Evolutionary conservation across 2,329 filamentous ascomycete species (phyloP).

Genomic region (Camillea tinctor): DNA sequence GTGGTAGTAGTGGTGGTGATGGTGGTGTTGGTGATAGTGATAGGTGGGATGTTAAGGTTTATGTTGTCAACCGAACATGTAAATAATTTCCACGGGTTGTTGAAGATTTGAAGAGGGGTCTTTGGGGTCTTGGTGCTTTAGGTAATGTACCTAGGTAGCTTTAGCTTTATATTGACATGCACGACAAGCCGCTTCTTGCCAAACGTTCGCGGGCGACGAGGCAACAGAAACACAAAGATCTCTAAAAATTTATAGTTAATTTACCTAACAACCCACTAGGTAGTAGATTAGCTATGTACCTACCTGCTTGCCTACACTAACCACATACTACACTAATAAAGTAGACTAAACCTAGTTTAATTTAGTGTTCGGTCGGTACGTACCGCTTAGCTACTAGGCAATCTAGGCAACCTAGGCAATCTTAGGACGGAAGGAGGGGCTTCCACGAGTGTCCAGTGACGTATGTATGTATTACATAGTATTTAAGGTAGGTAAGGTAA

Average conservation of each 20-base stretch:
- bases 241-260: not conserved
- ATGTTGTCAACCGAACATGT: not conserved
- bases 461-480: not conserved
- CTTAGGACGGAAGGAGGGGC: not conserved
- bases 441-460: not conserved
- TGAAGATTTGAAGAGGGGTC: constrained; percentile 10
- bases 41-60: constrained; percentile 1
- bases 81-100: not conserved
- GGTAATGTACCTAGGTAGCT: too few species aligned
- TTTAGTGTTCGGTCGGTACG: not conserved
- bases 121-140: too few species aligned
- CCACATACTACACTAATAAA: not conserved
- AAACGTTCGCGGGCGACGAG: constrained; percentile 9
- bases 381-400: not conserved
- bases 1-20: not conserved
- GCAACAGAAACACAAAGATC: constrained; percentile 5
- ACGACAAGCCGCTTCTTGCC: constrained; percentile 2
- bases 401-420: constrained; percentile 1
- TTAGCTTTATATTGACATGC: constrained; percentile 25
- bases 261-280: not conserved
- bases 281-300: not conserved
- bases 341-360: not conserved
- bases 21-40: not conserved
- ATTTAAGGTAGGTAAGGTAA: not conserved
- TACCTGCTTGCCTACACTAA: not conserved